Evolutionary conservation across 2,329 filamentous ascomycete genomes (phyloP), one percentile per base, ranked within the genome.

Genomic region (Colletotrichum phormii): DNA sequence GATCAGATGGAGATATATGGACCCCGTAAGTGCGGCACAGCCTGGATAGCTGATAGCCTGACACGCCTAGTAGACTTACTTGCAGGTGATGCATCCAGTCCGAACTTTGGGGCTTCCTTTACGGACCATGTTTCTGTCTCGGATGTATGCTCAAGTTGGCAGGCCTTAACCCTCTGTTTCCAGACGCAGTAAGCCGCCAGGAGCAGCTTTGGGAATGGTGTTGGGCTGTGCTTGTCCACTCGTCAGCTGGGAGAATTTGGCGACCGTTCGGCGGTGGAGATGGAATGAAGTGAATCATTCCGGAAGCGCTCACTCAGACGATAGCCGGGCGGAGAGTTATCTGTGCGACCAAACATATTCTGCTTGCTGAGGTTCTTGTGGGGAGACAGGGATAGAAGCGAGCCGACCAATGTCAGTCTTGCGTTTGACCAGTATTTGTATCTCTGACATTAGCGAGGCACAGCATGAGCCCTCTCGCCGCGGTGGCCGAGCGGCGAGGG

Each of bases 81-180:
- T 60, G 55, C 55, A 53, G 29, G 64, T 59, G n/a, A 60, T 26
- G 22, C 55, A 60, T 51, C 55, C 54, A 8, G 55, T 66, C 37
- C 55, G 26, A 18, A 53, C 26, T 15, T 66, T 66, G 11, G n/a
- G 26, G 29, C 54, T 66, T 15, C 64, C 55, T n/a, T 60, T 67
- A 29, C 64, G 42, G 29, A 15, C 9, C 55, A 67, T 67, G 29
- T 49, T 33, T 24, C 5, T 31, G 24, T 26, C 18, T 24, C 4
- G 5, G n/a, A 51, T 13, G 15, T n/a, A 11, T 61, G 26, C 13
- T 0, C 42, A 9, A 29, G 26, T n/a, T 26, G 37, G 15, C 24
- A 31, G n/a, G 9, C 13, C 4, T 15, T 6, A 6, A 13, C 51
- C 51, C 12, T 54, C 51, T 24, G 22, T 26, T 29, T 29, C 24